Percentiles rank a stretch among this genome's conserved stretches.
These are phyloP conservation scores for Verticillium zaregamsianum DNA, from an alignment of 2,329 filamentous ascomycete genomes.

Conservation along the genomic window DNA sequence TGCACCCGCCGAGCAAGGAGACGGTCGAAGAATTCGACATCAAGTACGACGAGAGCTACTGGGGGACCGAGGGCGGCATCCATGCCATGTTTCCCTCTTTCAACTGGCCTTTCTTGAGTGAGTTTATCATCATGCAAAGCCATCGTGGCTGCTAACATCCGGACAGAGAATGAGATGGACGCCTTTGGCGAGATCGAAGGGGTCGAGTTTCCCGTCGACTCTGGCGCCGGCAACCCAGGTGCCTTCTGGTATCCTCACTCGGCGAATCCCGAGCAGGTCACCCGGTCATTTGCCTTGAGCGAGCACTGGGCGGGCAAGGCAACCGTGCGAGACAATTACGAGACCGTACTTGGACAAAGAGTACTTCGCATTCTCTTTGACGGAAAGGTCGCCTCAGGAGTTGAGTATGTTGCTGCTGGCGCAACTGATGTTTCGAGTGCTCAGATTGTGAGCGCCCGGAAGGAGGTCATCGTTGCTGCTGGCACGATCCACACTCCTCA, in stretches of 20 bases:
- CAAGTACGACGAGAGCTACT: constrained; percentile 19
- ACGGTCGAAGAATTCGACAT: constrained; percentile 17
- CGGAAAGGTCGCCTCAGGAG: constrained; percentile 21
- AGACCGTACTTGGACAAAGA: constrained; percentile 20
- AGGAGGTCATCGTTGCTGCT: constrained; percentile 37
- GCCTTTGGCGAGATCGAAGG: constrained; percentile 16
- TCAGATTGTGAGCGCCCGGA: constrained; percentile 16
- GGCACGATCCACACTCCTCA: constrained; percentile 38
- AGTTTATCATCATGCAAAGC: not conserved
- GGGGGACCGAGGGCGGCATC: constrained; percentile 16
- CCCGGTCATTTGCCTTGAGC: constrained; percentile 21
- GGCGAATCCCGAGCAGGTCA: constrained; percentile 20
- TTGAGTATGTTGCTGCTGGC: constrained; percentile 15
- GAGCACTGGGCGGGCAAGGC: constrained; percentile 22
- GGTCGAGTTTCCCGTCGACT: constrained; percentile 18
- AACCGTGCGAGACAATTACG: constrained; percentile 11
- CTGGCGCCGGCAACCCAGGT: constrained; percentile 19
- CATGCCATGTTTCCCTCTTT: constrained; percentile 20
- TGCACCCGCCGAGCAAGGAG: constrained; percentile 15
- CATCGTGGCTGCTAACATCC: not conserved
- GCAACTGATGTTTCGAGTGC: constrained; percentile 9
- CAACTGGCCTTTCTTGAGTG: constrained; percentile 16
- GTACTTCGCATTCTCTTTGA: constrained; percentile 34
- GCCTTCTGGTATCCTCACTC: constrained; percentile 27
- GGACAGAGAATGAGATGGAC: constrained; percentile 16